phyloP scores from a whole-genome alignment of 306 rosid genomes.

The Vigna unguiculata region DNA sequence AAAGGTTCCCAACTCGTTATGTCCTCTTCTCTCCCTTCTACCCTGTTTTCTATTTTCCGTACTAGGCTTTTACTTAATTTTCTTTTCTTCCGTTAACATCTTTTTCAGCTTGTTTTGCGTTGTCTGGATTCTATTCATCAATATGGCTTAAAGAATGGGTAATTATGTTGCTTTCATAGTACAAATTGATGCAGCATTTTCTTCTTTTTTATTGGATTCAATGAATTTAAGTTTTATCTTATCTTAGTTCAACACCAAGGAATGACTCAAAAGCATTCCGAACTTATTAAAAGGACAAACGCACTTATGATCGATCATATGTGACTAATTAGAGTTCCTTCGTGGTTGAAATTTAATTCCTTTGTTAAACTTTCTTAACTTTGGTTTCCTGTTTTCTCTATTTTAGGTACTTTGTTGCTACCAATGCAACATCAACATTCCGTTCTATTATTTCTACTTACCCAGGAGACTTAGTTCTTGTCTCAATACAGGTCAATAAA shows the following conservation, averaged over 20 bases:
- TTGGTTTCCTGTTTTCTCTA: constrained; percentile 42
- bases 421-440: constrained; percentile 91
- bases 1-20: constrained; percentile 59
- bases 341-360: neutral
- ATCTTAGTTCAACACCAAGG: constrained; percentile 26
- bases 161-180: constrained; percentile 44
- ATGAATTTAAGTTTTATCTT: constrained; percentile 15
- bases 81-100: constrained; percentile 14
- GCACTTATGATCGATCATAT: neutral
- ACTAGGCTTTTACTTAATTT: constrained; percentile 7
- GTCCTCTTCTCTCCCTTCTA: neutral
- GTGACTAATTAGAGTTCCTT: constrained; percentile 33
- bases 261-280: constrained; percentile 34
- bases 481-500: constrained; percentile 78
- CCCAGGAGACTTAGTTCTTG: constrained; percentile 80
- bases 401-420: constrained; percentile 72
- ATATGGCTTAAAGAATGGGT: constrained; percentile 67
- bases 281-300: neutral
- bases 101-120: constrained; percentile 79
- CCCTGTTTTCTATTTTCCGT: neutral
- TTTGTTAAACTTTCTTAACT: constrained; percentile 36
- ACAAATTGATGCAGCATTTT: constrained; percentile 17
- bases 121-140: constrained; percentile 64
- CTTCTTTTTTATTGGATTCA: constrained; percentile 23
- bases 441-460: constrained; percentile 75